These are phyloP conservation scores for Leptographium lundbergii DNA, from an alignment of 2,329 filamentous ascomycete genomes.

Conservation along the genomic window DNA sequence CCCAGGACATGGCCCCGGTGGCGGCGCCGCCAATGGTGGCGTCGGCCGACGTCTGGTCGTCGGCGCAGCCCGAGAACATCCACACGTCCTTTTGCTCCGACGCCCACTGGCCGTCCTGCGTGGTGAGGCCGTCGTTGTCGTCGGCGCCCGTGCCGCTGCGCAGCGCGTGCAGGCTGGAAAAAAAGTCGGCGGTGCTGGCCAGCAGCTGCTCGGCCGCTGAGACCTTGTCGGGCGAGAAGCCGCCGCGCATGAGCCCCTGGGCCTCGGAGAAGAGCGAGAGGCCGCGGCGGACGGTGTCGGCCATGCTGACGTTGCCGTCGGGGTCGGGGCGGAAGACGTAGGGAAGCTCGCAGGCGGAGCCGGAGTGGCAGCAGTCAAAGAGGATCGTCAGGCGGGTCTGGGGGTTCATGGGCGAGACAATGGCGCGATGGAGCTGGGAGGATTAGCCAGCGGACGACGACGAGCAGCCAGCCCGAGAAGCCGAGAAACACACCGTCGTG, in stretches of 20 bases:
- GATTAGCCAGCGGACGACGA: neutral
- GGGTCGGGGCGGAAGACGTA: slow-evolving; percentile 44
- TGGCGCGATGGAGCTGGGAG: slow-evolving; percentile 30
- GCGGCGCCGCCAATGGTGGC: slow-evolving; percentile 22
- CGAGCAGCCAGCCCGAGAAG: no score
- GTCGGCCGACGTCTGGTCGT: slow-evolving; percentile 26
- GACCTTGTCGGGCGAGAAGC: slow-evolving; percentile 30
- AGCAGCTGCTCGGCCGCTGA: slow-evolving; percentile 38
- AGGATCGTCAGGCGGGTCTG: slow-evolving; percentile 40
- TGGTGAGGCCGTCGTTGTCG: slow-evolving; percentile 26
- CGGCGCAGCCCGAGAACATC: slow-evolving; percentile 27
- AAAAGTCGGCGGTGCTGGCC: slow-evolving; percentile 40
- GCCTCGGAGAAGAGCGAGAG: slow-evolving; percentile 36
- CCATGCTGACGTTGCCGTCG: slow-evolving; percentile 40
- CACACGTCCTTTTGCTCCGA: slow-evolving; percentile 26
- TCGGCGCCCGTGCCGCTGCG: slow-evolving; percentile 24
- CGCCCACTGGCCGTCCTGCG: slow-evolving; percentile 28
- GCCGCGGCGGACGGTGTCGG: slow-evolving; percentile 42
- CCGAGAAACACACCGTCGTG: slow-evolving; percentile 23
- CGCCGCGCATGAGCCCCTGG: slow-evolving; percentile 33
- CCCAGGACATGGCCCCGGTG: slow-evolving; percentile 27
- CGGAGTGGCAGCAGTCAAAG: slow-evolving; percentile 50
- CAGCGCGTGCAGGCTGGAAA: slow-evolving; percentile 35
- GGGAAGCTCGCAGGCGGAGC: slow-evolving; percentile 45
- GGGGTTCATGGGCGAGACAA: slow-evolving; percentile 37